A percentile compares a stretch with the other conserved stretches of the same genome.
Evolutionary conservation across 2,329 filamentous ascomycete species (phyloP).

Genomic region (Aciculosporium take): DNA sequence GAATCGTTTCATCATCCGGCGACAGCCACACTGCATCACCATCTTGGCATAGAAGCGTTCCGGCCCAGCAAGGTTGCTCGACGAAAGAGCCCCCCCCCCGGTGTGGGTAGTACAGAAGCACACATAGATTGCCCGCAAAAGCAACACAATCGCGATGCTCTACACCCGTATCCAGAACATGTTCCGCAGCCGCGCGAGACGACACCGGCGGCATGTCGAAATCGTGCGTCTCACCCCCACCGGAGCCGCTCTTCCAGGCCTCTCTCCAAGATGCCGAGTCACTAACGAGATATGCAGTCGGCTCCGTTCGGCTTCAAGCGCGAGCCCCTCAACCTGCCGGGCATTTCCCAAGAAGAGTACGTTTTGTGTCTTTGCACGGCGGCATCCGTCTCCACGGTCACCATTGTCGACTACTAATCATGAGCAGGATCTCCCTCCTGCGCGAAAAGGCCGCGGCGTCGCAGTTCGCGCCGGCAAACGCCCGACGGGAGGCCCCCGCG

Average conservation of each 20-base stretch:
- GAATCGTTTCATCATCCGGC: neutral
- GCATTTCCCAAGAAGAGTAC: conserved; percentile 45
- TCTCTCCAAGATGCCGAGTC: neutral
- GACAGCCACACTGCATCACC: neutral
- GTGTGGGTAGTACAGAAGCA: neutral
- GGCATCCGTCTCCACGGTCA: too few relatives aligned
- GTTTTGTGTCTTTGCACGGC: conserved; percentile 14
- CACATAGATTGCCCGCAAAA: too few relatives aligned
- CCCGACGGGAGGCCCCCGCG: conserved; percentile 1
- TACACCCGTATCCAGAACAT: conserved; percentile 30
- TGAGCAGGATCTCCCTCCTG: conserved; percentile 30
- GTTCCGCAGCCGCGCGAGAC: conserved; percentile 24
- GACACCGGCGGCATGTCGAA: conserved; percentile 27
- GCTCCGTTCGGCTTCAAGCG: conserved; percentile 44
- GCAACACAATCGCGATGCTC: conserved; percentile 29
- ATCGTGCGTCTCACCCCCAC: conserved; percentile 26
- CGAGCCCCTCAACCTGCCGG: conserved; percentile 37
- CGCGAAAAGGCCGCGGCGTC: conserved; percentile 38
- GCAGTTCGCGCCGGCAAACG: conserved; percentile 21
- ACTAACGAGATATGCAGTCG: conserved; percentile 25
- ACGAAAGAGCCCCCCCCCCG: too few relatives aligned
- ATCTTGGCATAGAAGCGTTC: neutral
- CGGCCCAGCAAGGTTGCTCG: too few relatives aligned
- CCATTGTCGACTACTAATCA: too few relatives aligned
- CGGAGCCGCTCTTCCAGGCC: neutral